Percentiles rank a stretch among this genome's conserved stretches.
Conservation (phyloP, 108 stramenopile species). For the Parietichytrium sp. region DNA sequence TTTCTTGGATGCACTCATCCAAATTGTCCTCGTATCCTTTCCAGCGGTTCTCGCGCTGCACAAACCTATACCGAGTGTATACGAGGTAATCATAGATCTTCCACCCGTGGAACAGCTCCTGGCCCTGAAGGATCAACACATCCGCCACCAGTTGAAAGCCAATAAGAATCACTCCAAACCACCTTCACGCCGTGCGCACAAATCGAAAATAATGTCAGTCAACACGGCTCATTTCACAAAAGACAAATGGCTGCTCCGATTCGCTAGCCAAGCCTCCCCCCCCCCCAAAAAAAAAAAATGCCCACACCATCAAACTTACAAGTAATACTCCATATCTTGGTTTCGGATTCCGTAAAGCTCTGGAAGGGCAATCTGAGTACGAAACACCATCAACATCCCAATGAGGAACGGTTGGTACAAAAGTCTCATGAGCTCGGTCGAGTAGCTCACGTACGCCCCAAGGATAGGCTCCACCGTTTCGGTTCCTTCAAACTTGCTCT, state of each 20-base stretch:
- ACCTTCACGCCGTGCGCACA: too few species aligned
- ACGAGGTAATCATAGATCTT: slow-evolving; percentile 76
- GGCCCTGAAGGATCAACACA: slow-evolving; percentile 67
- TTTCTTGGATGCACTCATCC: slow-evolving; percentile 78
- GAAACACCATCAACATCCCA: slow-evolving; percentile 67
- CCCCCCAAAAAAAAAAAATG: too few species aligned
- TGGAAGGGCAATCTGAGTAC: slow-evolving; percentile 67
- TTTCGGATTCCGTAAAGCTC: slow-evolving; percentile 74
- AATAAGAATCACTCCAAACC: slow-evolving; percentile 65
- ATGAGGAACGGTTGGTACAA: slow-evolving; percentile 72
- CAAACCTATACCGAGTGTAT: slow-evolving; percentile 68
- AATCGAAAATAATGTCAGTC: too few species aligned
- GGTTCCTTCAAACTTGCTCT: slow-evolving; percentile 57
- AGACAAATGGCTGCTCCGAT: too few species aligned
- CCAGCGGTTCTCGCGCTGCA: slow-evolving; percentile 74
- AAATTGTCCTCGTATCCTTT: slow-evolving; percentile 70
- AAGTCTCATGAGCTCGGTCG: slow-evolving; percentile 61
- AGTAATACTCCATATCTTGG: slow-evolving; percentile 76
- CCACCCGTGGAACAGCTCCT: slow-evolving; percentile 79
- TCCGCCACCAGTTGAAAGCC: slow-evolving; percentile 69
- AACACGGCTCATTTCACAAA: too few species aligned
- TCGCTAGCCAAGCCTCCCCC: too few species aligned
- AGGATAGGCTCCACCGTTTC: slow-evolving; percentile 79
- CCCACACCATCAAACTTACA: too few species aligned
- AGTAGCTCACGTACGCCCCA: slow-evolving; percentile 65